Conservation (phyloP, 2,329 filamentous ascomycete species). For the Orbilia javanica region DNA sequence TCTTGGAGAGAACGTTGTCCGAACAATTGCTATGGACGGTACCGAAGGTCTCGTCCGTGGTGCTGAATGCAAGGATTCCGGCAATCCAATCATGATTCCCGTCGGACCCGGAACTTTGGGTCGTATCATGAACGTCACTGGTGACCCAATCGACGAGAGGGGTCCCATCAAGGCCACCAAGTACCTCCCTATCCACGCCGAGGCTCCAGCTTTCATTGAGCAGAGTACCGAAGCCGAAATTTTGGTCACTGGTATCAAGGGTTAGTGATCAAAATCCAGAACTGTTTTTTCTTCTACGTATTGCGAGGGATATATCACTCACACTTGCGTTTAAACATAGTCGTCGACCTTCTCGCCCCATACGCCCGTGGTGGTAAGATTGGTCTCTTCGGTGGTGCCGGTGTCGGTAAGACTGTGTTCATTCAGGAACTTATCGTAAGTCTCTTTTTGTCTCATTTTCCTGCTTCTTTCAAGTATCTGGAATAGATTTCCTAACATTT, state of each 20-base stretch:
- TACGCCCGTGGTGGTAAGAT: slow-evolving; percentile 99
- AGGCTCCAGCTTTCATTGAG: slow-evolving; percentile 90
- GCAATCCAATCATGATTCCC: slow-evolving; percentile 93
- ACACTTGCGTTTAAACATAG: slow-evolving; percentile 64
- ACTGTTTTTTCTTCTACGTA: neutral
- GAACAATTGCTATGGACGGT: slow-evolving; percentile 99
- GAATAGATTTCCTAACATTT: slow-evolving; percentile 9
- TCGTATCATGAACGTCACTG: slow-evolving; percentile 99
- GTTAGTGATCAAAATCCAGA: slow-evolving; percentile 49
- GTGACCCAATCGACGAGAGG: slow-evolving; percentile 99
- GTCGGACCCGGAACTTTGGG: slow-evolving; percentile 93
- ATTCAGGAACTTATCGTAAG: slow-evolving; percentile 98
- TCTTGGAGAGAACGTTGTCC: slow-evolving; percentile 98
- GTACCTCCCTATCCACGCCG: slow-evolving; percentile 90
- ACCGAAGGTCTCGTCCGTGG: slow-evolving; percentile 97
- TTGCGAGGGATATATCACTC: slow-evolving; percentile 36
- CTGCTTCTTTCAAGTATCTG: neutral
- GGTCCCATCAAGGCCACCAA: slow-evolving; percentile 96
- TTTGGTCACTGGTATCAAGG: slow-evolving; percentile 98
- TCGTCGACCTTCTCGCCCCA: slow-evolving; percentile 97
- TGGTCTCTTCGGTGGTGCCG: slow-evolving; percentile 99
- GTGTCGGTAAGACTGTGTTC: slow-evolving; percentile 99
- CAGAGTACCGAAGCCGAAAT: slow-evolving; percentile 97
- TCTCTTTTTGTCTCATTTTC: slow-evolving; percentile 39
- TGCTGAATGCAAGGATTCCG: slow-evolving; percentile 85